Conservation (phyloP, 2,329 filamentous ascomycete genomes). For the Lecanosticta acicola region DNA sequence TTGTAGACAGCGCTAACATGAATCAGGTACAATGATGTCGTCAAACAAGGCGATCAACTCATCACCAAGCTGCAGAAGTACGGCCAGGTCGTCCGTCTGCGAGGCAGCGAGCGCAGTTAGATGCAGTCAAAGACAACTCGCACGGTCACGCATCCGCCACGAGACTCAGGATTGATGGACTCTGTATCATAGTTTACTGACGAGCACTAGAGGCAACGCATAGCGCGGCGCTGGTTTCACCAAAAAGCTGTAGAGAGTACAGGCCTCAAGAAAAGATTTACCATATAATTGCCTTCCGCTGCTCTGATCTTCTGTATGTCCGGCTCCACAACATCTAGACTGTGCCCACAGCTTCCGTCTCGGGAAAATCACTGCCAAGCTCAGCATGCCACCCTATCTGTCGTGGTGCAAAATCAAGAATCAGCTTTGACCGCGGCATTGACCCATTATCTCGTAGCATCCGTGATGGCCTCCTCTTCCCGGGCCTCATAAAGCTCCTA, state of each 20-base stretch:
- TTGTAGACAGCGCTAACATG: neutral
- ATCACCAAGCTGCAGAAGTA: conserved; percentile 99
- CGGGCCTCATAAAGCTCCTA: too few species aligned
- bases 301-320: too few species aligned
- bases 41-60: conserved; percentile 93
- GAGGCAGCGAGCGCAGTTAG: conserved; percentile 86
- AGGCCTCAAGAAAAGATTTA: neutral
- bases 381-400: too few species aligned
- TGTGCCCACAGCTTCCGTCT: too few species aligned
- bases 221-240: conserved; percentile 17
- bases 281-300: neutral
- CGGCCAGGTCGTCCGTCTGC: conserved; percentile 87
- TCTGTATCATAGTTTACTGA: conserved; percentile 10
- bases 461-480: too few species aligned
- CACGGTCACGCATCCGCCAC: neutral
- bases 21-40: conserved; percentile 77
- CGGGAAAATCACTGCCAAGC: too few species aligned
- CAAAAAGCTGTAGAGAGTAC: conserved; percentile 13
- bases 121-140: neutral
- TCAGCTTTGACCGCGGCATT: too few species aligned
- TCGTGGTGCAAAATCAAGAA: too few species aligned
- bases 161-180: conserved; percentile 3
- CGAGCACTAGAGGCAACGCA: conserved; percentile 8
- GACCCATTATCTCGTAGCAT: too few species aligned
- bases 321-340: too few species aligned